phyloP scores from a whole-genome alignment of 139 green algal genomes.

The Coelastrella sp. region DNA sequence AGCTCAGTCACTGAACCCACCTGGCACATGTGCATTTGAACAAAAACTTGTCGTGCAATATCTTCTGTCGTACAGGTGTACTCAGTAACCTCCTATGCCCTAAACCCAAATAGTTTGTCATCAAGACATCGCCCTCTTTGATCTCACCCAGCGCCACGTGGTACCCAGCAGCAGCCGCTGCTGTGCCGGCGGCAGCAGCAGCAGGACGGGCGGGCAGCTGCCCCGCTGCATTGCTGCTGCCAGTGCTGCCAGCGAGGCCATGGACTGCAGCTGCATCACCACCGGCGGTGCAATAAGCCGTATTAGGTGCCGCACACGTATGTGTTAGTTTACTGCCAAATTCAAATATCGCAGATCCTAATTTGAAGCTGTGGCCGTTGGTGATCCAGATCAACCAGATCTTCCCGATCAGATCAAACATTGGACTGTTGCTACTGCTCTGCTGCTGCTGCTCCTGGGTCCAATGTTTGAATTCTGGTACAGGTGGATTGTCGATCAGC shows the following conservation, averaged over 20 bases:
- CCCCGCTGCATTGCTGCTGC: neutral
- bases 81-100: conserved; percentile 36
- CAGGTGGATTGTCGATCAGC: conserved; percentile 18
- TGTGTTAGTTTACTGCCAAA: conserved; percentile 39
- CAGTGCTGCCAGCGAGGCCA: neutral
- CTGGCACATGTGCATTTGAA: conserved; percentile 30
- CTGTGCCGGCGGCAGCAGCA: neutral
- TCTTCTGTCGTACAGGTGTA: conserved; percentile 19
- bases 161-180: conserved; percentile 14
- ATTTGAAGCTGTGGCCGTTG: conserved; percentile 28
- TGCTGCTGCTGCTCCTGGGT: conserved; percentile 19
- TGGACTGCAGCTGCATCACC: conserved; percentile 8
- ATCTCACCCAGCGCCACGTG: conserved; percentile 20
- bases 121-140: conserved; percentile 10
- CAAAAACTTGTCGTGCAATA: conserved; percentile 32
- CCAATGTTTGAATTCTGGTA: neutral
- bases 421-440: neutral
- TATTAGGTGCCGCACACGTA: neutral
- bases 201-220: neutral
- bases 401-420: neutral
- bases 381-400: conserved; percentile 36
- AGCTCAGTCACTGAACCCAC: neutral
- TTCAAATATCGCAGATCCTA: conserved; percentile 25
- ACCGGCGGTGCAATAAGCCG: conserved; percentile 20
- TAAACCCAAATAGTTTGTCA: conserved; percentile 36